A percentile compares a stretch with the other conserved stretches of the same genome.
Conservation (phyloP, 1,139 yeast genomes). For the Hyphopichia wangnamkhiaoensis region DNA sequence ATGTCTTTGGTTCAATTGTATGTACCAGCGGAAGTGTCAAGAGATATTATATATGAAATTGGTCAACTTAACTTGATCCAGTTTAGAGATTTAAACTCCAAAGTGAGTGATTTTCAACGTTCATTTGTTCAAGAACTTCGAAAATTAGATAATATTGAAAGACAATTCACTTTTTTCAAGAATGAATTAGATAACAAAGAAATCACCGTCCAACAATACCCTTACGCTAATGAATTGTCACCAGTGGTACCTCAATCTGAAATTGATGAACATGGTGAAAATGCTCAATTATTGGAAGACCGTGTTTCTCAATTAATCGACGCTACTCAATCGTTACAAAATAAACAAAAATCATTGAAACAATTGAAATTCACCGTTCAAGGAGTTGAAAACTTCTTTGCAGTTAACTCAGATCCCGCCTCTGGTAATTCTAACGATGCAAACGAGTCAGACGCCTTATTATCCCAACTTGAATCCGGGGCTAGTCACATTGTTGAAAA, state of each 20-base stretch:
- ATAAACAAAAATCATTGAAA: slow-evolving; percentile 37
- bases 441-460: slow-evolving; percentile 23
- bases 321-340: slow-evolving; percentile 35
- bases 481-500: slow-evolving; percentile 12
- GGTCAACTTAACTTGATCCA: slow-evolving; percentile 68
- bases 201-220: slow-evolving; percentile 44
- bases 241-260: slow-evolving; percentile 54
- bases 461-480: slow-evolving; percentile 30
- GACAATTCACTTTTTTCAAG: slow-evolving; percentile 58
- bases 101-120: slow-evolving; percentile 71
- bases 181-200: slow-evolving; percentile 49
- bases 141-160: slow-evolving; percentile 65
- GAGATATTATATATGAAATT: slow-evolving; percentile 64
- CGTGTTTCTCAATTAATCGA: slow-evolving; percentile 43
- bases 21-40: slow-evolving; percentile 68
- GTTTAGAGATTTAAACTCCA: slow-evolving; percentile 68
- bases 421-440: slow-evolving; percentile 12
- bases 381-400: slow-evolving; percentile 69
- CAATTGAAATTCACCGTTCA: slow-evolving; percentile 46
- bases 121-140: slow-evolving; percentile 70
- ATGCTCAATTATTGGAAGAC: slow-evolving; percentile 55
- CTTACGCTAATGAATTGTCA: slow-evolving; percentile 45
- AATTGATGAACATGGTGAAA: slow-evolving; percentile 73
- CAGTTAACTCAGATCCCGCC: slow-evolving; percentile 27
- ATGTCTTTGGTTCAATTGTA: slow-evolving; percentile 76